phyloP scores from a whole-genome alignment of 2,329 filamentous ascomycete species.

The Nemania sp. region DNA sequence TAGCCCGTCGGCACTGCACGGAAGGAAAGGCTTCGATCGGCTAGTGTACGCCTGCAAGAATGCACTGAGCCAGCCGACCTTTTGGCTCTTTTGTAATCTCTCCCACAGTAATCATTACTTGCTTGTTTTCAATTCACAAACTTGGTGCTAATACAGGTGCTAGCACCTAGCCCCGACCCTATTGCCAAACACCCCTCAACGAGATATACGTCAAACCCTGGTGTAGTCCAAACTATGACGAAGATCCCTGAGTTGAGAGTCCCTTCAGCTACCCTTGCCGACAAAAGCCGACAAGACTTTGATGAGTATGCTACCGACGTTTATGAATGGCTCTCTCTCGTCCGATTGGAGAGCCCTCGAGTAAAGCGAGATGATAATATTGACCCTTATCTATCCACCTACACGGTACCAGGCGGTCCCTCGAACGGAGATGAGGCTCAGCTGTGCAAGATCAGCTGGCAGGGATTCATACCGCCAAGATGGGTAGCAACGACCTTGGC shows the following conservation, averaged over 20 bases:
- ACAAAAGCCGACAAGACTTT: slow-evolving; percentile 52
- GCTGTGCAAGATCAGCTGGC: slow-evolving; percentile 60
- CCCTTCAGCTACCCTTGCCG: slow-evolving; percentile 38
- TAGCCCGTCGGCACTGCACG: slow-evolving; percentile 74
- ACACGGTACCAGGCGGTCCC: slow-evolving; percentile 55
- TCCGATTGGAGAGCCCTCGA: slow-evolving; percentile 67
- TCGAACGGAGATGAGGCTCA: slow-evolving; percentile 33
- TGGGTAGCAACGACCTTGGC: slow-evolving; percentile 57
- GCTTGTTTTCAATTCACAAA: not conserved
- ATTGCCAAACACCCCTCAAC: slow-evolving; percentile 50
- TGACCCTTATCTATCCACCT: slow-evolving; percentile 71
- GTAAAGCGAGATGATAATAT: slow-evolving; percentile 59
- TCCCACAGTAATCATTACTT: slow-evolving; percentile 47
- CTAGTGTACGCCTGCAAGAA: slow-evolving; percentile 78
- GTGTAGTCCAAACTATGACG: slow-evolving; percentile 34
- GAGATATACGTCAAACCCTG: slow-evolving; percentile 45
- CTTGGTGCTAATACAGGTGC: slow-evolving; percentile 18
- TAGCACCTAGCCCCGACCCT: slow-evolving; percentile 55
- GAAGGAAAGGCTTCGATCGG: slow-evolving; percentile 81
- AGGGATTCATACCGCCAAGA: slow-evolving; percentile 57
- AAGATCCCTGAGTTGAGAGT: slow-evolving; percentile 42
- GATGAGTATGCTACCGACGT: slow-evolving; percentile 66
- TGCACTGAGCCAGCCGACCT: slow-evolving; percentile 66
- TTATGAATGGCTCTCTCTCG: slow-evolving; percentile 76
- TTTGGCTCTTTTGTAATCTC: slow-evolving; percentile 79